Evolutionary conservation across 805 yeast species (phyloP).

Genomic region (Metschnikowia dekortorum): DNA sequence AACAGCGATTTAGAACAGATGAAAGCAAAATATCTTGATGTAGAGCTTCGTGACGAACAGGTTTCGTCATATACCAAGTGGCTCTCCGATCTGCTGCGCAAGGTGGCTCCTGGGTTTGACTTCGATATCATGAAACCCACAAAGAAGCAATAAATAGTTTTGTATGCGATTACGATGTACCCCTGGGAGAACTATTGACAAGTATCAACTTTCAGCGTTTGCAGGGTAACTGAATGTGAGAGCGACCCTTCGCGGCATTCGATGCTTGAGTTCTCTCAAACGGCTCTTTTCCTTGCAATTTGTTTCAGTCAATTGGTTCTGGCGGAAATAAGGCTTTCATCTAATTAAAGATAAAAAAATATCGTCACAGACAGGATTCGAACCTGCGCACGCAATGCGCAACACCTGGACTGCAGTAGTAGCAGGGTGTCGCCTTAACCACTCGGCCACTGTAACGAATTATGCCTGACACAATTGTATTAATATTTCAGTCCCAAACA

Average conservation of each 20-base stretch:
- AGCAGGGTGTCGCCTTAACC: slow-evolving; percentile 47
- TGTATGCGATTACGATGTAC: neutral
- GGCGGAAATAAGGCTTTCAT: neutral
- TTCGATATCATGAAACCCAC: slow-evolving; percentile 28
- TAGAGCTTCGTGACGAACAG: slow-evolving; percentile 11
- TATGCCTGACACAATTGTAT: no score
- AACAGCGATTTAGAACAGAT: slow-evolving; percentile 17
- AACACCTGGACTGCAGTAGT: slow-evolving; percentile 32
- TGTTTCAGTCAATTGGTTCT: no score
- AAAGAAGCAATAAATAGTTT: neutral
- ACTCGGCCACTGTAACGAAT: slow-evolving; percentile 43
- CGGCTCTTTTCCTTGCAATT: no score
- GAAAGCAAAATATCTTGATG: slow-evolving; percentile 7
- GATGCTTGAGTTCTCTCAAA: no score
- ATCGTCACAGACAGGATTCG: slow-evolving; percentile 99
- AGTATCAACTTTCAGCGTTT: neutral
- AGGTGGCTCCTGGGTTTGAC: slow-evolving; percentile 41
- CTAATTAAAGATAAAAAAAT: neutral
- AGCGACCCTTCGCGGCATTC: no score
- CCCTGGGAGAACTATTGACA: neutral
- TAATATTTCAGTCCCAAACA: no score
- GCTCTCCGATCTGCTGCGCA: slow-evolving; percentile 27
- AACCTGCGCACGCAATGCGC: slow-evolving; percentile 79
- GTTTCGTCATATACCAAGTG: slow-evolving; percentile 23
- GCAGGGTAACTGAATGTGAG: neutral